Evolutionary conservation across 306 rosid species (phyloP), one percentile per base, ranked within the genome.

Genomic region (Quercus dentata): DNA sequence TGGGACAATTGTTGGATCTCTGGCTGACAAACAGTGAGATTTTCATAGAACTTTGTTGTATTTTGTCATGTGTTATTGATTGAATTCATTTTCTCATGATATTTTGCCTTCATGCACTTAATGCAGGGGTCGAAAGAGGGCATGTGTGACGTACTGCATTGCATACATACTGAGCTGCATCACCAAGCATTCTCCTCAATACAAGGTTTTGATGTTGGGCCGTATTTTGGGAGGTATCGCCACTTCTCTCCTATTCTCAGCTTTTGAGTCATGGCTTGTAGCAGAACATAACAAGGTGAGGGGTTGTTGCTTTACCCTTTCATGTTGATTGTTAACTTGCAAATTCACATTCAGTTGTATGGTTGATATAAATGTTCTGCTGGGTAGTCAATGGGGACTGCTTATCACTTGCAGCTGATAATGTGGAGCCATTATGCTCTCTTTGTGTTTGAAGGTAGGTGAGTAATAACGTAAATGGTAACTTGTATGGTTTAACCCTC

Each of bases 261-360:
- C 99, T 59, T 96, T 96, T 71, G 98, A 96, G 82, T 96, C 99
- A 3, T 96, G 98, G 99, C 99, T 96, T 78, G 98, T 96, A 73
- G 99, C 98, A 28, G 98, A 96, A 81, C 98, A 93, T 89, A 91
- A 90, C 84, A 96, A 95, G 99, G 99, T 92, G 83, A 88, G 81
- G 78, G 61, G 7, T 71, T 31, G 4, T 52, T 69, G 10, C 54
- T 76, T 59, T 15, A 56, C 58, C 71, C 28, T 20, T 11, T 35
- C 62, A 25, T 17, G 35, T 1, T 55, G 20, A n/a, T 31, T 78
- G 64, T 69, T 68, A 27, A 59, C 19, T 35, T 56, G 71, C 74
- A 74, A 77, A 3, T 41, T 76, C 62, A 28, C 59, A 28, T 77
- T 51, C 54, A 51, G 69, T 74, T 44, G 55, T 68, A 19, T 55